Conservation (phyloP, 202 grass and related monocot genomes). For the Bolboschoenoplectus hybrid region DNA sequence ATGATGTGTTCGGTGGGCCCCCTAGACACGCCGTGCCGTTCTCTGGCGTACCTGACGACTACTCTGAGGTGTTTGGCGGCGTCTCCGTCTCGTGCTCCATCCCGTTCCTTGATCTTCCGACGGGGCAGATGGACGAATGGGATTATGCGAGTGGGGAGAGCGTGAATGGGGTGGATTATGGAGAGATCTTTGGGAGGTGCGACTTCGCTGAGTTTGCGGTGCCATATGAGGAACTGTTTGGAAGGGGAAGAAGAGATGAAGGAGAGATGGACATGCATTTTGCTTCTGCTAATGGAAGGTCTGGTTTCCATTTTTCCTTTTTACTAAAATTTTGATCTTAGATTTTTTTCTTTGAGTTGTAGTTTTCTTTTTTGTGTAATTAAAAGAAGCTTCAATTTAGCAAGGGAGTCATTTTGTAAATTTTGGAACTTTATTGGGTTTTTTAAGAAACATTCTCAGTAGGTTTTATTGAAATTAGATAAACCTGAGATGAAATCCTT, state of each 20-base stretch:
- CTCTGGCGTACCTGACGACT: constrained; percentile 53
- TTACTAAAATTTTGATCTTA: background rate
- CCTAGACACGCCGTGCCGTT: constrained; percentile 54
- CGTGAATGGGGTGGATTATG: constrained; percentile 52
- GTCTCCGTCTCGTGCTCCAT: constrained; percentile 75
- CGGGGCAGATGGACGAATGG: constrained; percentile 7
- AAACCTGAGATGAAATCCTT: background rate
- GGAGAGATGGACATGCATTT: constrained; percentile 48
- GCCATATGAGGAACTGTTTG: constrained; percentile 76
- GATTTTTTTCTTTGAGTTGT: background rate
- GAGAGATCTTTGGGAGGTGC: constrained; percentile 71
- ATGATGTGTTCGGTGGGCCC: constrained; percentile 83
- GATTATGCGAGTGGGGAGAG: constrained; percentile 7
- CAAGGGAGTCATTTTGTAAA: background rate
- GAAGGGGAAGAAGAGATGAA: constrained; percentile 33
- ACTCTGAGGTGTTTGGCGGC: constrained; percentile 83
- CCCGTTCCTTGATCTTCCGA: constrained; percentile 86
- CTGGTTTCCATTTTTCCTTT: constrained; percentile 19
- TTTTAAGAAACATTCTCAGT: background rate
- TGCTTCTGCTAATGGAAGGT: constrained; percentile 52
- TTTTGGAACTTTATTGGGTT: background rate
- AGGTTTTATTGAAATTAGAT: constrained; percentile 22
- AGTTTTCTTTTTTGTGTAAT: constrained; percentile 23
- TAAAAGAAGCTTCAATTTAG: background rate
- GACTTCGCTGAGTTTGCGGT: constrained; percentile 67